Evolutionary conservation across 2,329 filamentous ascomycete genomes (phyloP), one percentile per base, ranked within the genome.

Genomic region (Aspergillus sp.): DNA sequence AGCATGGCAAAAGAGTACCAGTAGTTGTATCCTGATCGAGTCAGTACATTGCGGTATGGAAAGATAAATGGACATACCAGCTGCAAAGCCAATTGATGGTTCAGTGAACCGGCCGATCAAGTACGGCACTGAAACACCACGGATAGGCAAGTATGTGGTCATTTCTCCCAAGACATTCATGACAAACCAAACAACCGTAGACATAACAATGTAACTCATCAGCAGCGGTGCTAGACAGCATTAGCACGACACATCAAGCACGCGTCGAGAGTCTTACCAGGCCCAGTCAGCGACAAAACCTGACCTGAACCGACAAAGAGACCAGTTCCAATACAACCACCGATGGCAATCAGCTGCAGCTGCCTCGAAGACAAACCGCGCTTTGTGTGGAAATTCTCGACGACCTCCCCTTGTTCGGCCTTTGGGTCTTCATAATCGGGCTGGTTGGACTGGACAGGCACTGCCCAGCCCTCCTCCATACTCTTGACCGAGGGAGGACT

Each of bases 21-120:
- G 41, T 70, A 70, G 9, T 70, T 70, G 23, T 67, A 70, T 56
- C 68, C 68, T 69, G 7, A 15, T 22, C 28, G 3, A 30, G 19
- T 68, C 17, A 66, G 62, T 48, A 38, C 48, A 23, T n/a, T 46
- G 8, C 0, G 1, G 45, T 53, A 11, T 3, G 15, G 8, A 22
- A 19, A 45, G 11, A 30, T 5, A 3, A 11, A n/a, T n/a, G 38
- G 11, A 68, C 68, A 57, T 74, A 66, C 74, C 73, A 47, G 72
- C 61, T 19, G 74, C 82, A 64, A 87, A 87, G 13, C 85, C 86
- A 41, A 88, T 74, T 15, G 83, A 83, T 2, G 83, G 82, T 67
- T 88, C 85, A 31, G 85, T 80, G 64, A 84, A 87, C 19, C 84
- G 81, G 17, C 77, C 79, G 59, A 82, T 83, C 54, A 85, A 81